Percentiles rank a stretch among this genome's conserved stretches.
These are phyloP conservation scores for Neofusicoccum parvum DNA, from an alignment of 2,329 filamentous ascomycete genomes.

Conservation along the genomic window DNA sequence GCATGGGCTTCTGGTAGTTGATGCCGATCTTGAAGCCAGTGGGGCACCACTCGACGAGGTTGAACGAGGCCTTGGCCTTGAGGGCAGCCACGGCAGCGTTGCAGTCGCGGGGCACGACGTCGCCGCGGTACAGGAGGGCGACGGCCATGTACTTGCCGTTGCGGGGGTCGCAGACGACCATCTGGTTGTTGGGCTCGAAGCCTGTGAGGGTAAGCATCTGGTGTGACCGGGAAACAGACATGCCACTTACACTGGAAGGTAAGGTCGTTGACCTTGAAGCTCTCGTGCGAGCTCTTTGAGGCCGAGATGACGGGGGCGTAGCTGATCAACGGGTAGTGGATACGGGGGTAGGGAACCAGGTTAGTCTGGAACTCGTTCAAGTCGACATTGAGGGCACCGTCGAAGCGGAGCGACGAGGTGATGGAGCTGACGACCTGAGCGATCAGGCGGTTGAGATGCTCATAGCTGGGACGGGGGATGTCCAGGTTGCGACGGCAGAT, in stretches of 20 bases:
- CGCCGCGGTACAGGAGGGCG: conserved; percentile 95
- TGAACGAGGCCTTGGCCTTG: conserved; percentile 99
- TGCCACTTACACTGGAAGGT: conserved; percentile 68
- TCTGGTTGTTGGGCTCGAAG: conserved; percentile 99
- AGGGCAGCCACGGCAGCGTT: conserved; percentile 90
- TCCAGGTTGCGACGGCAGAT: conserved; percentile 98
- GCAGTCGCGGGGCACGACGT: conserved; percentile 95
- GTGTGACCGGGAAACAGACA: not conserved
- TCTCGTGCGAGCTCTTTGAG: conserved; percentile 94
- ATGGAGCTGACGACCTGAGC: conserved; percentile 99
- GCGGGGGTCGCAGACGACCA: conserved; percentile 99
- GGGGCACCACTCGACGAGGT: conserved; percentile 99
- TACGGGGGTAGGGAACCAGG: conserved; percentile 96
- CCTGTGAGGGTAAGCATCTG: conserved; percentile 84
- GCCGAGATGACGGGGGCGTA: conserved; percentile 94
- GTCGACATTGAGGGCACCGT: conserved; percentile 98
- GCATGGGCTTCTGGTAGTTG: conserved; percentile 97
- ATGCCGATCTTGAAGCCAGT: conserved; percentile 99
- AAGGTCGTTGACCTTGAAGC: conserved; percentile 80
- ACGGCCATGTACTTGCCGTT: conserved; percentile 99
- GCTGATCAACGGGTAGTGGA: conserved; percentile 97
- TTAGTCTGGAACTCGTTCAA: conserved; percentile 99
- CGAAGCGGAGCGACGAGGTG: conserved; percentile 96
- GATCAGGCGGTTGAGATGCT: conserved; percentile 98
- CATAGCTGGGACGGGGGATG: conserved; percentile 95